Conservation (phyloP, 768 basidiomycete genomes). For the Suillus subaureus region DNA sequence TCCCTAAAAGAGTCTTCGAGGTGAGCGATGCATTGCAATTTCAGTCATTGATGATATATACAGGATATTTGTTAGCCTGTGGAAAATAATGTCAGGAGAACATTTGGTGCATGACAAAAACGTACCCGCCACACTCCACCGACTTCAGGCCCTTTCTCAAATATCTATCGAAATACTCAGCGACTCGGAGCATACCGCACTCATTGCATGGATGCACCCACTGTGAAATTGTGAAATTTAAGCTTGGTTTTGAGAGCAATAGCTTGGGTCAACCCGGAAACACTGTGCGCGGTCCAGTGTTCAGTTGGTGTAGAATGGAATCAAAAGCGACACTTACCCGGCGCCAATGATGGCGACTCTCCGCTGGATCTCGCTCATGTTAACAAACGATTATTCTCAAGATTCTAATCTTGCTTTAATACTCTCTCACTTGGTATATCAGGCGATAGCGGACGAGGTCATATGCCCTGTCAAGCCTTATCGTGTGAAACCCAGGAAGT, state of each 20-base stretch:
- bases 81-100: neutral
- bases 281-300: neutral
- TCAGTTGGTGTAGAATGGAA: neutral
- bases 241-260: neutral
- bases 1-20: neutral
- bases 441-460: neutral
- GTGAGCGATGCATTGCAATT: neutral
- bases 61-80: conserved; percentile 33
- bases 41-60: neutral
- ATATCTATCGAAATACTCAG: conserved; percentile 38
- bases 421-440: neutral
- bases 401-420: neutral
- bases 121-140: conserved; percentile 58
- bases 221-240: conserved; percentile 16
- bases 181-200: neutral
- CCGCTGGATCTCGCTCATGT: neutral
- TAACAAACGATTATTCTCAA: neutral
- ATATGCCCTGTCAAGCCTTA: neutral
- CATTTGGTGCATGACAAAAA: conserved; percentile 6
- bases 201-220: conserved; percentile 19
- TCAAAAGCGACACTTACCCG: conserved; percentile 15
- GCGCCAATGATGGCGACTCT: conserved; percentile 27
- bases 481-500: neutral
- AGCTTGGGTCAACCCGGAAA: neutral
- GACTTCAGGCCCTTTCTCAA: conserved; percentile 45